Evolutionary conservation across 2,329 filamentous ascomycete genomes (phyloP).

Genomic region (Trichophyton verrucosum): DNA sequence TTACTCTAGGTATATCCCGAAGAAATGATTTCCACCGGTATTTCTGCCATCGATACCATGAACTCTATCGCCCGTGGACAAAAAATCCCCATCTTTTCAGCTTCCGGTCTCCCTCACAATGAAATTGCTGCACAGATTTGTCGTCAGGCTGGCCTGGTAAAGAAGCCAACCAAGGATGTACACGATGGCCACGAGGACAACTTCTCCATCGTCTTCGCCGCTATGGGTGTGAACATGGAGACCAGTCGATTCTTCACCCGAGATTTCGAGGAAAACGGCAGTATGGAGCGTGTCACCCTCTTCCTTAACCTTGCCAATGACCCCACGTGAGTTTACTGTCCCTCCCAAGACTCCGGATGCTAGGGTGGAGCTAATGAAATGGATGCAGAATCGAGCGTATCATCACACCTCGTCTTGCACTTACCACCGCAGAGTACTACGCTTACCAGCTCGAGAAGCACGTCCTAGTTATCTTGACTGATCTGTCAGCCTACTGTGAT

Average conservation of each 20-base stretch:
- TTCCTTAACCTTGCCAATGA: slow-evolving; percentile 99
- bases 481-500: slow-evolving; percentile 96
- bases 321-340: slow-evolving; percentile 58
- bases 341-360: not conserved
- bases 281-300: slow-evolving; percentile 88
- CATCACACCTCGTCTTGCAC: slow-evolving; percentile 92
- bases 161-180: slow-evolving; percentile 83
- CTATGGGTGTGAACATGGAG: slow-evolving; percentile 99
- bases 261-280: slow-evolving; percentile 98
- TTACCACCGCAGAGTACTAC: slow-evolving; percentile 98
- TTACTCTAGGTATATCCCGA: slow-evolving; percentile 74
- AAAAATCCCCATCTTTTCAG: slow-evolving; percentile 99
- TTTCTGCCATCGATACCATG: slow-evolving; percentile 98
- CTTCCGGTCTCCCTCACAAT: slow-evolving; percentile 95
- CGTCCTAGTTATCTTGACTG: slow-evolving; percentile 95
- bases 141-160: slow-evolving; percentile 86
- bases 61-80: slow-evolving; percentile 95
- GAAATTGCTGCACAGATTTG: slow-evolving; percentile 99
- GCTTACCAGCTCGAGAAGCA: slow-evolving; percentile 99
- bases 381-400: slow-evolving; percentile 83
- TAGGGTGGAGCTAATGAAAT: not conserved
- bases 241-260: slow-evolving; percentile 96
- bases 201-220: slow-evolving; percentile 98
- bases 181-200: slow-evolving; percentile 98
- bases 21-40: slow-evolving; percentile 99